Base-by-base conservation (phyloP, 108 stramenopile species). In the Pseudonitzschia multistriata region DNA sequence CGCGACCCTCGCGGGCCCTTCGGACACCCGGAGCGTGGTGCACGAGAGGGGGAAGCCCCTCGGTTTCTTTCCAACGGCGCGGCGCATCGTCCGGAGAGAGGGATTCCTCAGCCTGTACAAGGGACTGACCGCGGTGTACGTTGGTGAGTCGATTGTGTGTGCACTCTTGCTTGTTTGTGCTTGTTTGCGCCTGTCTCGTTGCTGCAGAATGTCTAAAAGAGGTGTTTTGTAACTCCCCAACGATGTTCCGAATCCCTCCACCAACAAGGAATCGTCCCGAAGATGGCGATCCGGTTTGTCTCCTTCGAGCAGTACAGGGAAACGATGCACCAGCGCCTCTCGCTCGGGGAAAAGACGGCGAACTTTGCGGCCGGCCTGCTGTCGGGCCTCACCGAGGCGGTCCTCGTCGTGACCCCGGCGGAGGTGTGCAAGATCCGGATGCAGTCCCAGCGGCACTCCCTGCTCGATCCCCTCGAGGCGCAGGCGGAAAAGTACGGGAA, bases 211-310 rank as follows among this genome's bases (percentile, higher is more conserved):
- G n/a, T n/a, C n/a, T n/a, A n/a, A n/a, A n/a, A n/a, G n/a, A n/a
- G n/a, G n/a, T n/a, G n/a, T n/a, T n/a, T n/a, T n/a, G 17, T 45
- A 1, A 45, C 42, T 13, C 42, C 42, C 42, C 42, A 39, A 39
- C 37, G 10, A 39, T 10, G 37, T 7, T 39, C 5, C 37, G 37
- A 39, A 5, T 7, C 10, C 37, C 10, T 45, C 42, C 42, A 2
- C 7, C 42, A 17, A 13, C 2, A 2, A 3, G 97, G 97, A 54
- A 96, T 98, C 54, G 75, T 97, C n/a, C 95, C 96, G 53, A 99
- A 99, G 79, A 97, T 97, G 96, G 95, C 97, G 55, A 92, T 98
- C 66, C 95, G 98, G 42, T 99, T 99, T 78, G 78, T 95, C n/a
- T 82, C 87, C 40, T 99, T 97, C 72, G 97, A 97, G 68, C 79